Percentiles rank a stretch among this genome's conserved stretches.
phyloP scores from a whole-genome alignment of 2,329 filamentous ascomycete genomes.

The Phialocephala subalpina region DNA sequence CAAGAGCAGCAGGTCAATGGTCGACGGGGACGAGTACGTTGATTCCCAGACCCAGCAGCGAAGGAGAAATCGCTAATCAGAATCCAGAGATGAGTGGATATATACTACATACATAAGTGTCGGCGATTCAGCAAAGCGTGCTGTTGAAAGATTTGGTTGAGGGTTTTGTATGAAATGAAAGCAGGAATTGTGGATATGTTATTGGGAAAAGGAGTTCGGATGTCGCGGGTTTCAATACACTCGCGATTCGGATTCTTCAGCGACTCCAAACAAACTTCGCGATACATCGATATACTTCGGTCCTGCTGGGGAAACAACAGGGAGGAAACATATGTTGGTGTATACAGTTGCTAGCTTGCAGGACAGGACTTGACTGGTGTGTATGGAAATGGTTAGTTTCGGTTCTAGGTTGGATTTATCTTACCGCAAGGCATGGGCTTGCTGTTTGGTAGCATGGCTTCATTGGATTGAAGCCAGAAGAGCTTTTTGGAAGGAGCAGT shows the following conservation, averaged over 20 bases:
- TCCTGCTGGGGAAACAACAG: not conserved
- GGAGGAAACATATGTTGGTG: slow-evolving; percentile 3
- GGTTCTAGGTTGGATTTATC: not conserved
- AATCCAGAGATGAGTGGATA: slow-evolving; percentile 27
- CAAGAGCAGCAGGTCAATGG: slow-evolving; percentile 65
- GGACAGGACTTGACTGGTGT: slow-evolving; percentile 8
- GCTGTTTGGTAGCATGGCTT: not conserved
- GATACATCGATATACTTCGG: too few species aligned
- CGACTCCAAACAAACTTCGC: not conserved
- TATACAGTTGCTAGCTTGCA: slow-evolving; percentile 9
- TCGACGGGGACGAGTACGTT: slow-evolving; percentile 64
- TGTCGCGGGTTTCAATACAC: too few species aligned
- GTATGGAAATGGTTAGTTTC: not conserved
- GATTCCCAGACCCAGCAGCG: slow-evolving; percentile 1
- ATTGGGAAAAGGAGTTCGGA: slow-evolving; percentile 13
- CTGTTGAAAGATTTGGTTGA: not conserved
- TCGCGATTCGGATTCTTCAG: not conserved
- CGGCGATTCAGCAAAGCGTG: not conserved
- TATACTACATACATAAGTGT: slow-evolving; percentile 1
- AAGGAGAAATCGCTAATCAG: slow-evolving; percentile 19
- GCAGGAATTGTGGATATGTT: not conserved
- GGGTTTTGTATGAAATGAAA: slow-evolving; percentile 8
- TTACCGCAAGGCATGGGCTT: too few species aligned
- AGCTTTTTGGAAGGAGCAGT: not conserved
- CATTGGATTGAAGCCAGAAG: not conserved